A percentile compares a stretch with the other conserved stretches of the same genome.
Conservation (phyloP, 2,329 filamentous ascomycete genomes). For the Ophiostoma triangulosporum region DNA sequence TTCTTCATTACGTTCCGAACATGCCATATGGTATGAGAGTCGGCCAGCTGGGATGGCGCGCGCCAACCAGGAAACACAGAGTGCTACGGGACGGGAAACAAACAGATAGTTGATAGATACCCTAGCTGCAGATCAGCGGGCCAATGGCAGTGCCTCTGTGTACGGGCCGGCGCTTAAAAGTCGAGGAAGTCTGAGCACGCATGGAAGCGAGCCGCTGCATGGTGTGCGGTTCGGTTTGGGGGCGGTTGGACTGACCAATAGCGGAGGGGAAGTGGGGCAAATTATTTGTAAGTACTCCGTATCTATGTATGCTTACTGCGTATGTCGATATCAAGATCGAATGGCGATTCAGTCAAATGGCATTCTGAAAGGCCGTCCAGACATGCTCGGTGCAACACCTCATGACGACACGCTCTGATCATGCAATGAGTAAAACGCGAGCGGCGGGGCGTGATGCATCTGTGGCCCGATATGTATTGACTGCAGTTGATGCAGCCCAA, state of each 20-base stretch:
- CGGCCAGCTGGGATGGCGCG: conserved; percentile 23
- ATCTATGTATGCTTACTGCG: too few species aligned
- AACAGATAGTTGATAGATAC: neutral
- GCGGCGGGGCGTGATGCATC: too few species aligned
- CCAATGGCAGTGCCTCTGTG: conserved; percentile 14
- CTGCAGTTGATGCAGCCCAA: too few species aligned
- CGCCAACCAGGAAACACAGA: conserved; percentile 20
- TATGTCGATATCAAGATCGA: too few species aligned
- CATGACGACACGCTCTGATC: too few species aligned
- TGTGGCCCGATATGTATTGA: too few species aligned
- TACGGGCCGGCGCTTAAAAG: conserved; percentile 16
- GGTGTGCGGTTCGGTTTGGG: neutral
- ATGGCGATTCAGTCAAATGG: too few species aligned
- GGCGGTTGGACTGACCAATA: neutral
- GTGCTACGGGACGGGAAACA: conserved; percentile 3
- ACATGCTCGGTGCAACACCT: too few species aligned
- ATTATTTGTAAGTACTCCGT: too few species aligned
- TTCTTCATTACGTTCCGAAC: neutral
- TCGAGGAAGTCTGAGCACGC: neutral
- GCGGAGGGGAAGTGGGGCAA: neutral
- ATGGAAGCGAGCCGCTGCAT: conserved; percentile 3
- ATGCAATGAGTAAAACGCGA: too few species aligned
- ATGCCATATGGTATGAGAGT: too few species aligned
- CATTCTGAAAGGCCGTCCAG: too few species aligned
- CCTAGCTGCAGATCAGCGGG: conserved; percentile 6